These are phyloP conservation scores for Niveomyces coronatus DNA, from an alignment of 2,329 filamentous ascomycete species.

Conservation along the genomic window DNA sequence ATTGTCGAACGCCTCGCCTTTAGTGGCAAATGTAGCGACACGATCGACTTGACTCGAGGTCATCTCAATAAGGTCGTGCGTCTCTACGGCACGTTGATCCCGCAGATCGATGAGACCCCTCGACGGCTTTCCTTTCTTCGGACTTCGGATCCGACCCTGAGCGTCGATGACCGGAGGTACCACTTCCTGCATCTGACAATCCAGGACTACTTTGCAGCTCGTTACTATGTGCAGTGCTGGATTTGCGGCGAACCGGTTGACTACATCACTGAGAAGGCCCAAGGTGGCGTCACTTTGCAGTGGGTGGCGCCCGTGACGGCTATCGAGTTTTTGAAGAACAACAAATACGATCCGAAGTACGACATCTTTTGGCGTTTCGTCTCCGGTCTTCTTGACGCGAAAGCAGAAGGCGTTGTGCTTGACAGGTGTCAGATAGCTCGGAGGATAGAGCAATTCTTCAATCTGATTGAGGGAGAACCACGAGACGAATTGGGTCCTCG, in stretches of 20 bases:
- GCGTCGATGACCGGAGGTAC: constrained; percentile 17
- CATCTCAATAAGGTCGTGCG: constrained; percentile 15
- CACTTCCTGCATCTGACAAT: constrained; percentile 33
- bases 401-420: no score
- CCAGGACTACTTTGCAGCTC: constrained; percentile 32
- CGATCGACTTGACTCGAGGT: constrained; percentile 21
- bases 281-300: no score
- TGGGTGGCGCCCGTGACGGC: neutral
- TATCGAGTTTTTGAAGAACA: constrained; percentile 18
- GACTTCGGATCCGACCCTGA: constrained; percentile 18
- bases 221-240: constrained; percentile 26
- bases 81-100: constrained; percentile 7
- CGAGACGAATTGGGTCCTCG: constrained; percentile 24
- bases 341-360: constrained; percentile 30
- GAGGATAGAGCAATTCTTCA: constrained; percentile 18
- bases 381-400: constrained; percentile 25
- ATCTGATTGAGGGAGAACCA: constrained; percentile 22
- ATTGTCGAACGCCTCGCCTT: constrained; percentile 26
- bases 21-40: constrained; percentile 21
- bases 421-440: no score
- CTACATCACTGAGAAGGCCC: constrained; percentile 9
- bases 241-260: constrained; percentile 11
- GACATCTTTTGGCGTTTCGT: constrained; percentile 34
- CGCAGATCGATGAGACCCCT: constrained; percentile 13
- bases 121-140: constrained; percentile 26